A percentile compares a stretch with the other conserved stretches of the same genome.
phyloP scores from a whole-genome alignment of 768 basidiomycete species.

The Tulasnella sp. region DNA sequence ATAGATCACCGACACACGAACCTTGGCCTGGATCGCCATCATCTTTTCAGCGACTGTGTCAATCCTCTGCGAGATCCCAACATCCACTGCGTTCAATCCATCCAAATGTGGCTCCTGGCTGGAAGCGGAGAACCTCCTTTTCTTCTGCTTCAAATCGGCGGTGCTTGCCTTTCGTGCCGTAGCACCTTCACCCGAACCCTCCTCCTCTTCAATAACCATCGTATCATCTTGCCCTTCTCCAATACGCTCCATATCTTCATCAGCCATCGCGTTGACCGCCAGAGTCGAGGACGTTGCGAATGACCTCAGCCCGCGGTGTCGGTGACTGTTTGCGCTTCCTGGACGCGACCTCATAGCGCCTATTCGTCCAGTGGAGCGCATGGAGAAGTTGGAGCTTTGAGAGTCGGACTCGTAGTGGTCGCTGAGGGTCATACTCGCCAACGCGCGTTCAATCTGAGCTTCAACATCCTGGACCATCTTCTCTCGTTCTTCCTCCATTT shows the following conservation, averaged over 20 bases:
- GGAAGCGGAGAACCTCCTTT: conserved; percentile 70
- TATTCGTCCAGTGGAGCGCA: conserved; percentile 52
- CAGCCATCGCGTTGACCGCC: conserved; percentile 46
- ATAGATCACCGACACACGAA: conserved; percentile 38
- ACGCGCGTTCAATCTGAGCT: conserved; percentile 82
- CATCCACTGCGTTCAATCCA: conserved; percentile 73
- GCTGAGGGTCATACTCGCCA: conserved; percentile 66
- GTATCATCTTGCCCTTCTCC: conserved; percentile 26
- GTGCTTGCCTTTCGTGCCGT: conserved; percentile 37
- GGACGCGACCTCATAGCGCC: conserved; percentile 37
- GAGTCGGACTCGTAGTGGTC: conserved; percentile 73
- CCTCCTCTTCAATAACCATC: conserved; percentile 42
- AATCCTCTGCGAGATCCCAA: conserved; percentile 76
- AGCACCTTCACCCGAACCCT: conserved; percentile 27
- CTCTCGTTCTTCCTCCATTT: conserved; percentile 80
- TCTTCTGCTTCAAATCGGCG: background rate
- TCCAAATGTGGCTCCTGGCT: conserved; percentile 49
- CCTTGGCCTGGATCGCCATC: conserved; percentile 86
- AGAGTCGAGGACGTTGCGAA: conserved; percentile 78
- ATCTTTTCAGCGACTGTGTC: conserved; percentile 88
- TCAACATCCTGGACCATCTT: conserved; percentile 93
- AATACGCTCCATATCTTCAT: background rate
- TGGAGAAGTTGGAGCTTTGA: conserved; percentile 38
- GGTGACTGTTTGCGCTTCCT: background rate
- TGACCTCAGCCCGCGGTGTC: conserved; percentile 59